These are phyloP conservation scores for Ganoderma boninense DNA, from an alignment of 1,284 basidiomycete species.

Conservation along the genomic window DNA sequence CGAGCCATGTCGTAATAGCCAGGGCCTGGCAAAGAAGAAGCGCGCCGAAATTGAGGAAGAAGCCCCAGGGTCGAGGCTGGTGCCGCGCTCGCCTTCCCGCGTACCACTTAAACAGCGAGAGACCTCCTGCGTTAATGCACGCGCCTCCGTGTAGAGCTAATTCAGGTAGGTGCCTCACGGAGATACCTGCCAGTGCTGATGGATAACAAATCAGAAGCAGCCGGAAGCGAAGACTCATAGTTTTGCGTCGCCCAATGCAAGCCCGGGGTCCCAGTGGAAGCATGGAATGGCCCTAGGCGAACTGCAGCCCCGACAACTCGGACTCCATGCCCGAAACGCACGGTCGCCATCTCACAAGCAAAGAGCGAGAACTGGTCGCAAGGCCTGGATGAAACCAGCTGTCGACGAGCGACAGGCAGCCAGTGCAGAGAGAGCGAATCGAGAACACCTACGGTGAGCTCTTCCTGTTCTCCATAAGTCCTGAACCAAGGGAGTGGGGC, in stretches of 20 bases:
- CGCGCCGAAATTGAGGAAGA: conserved; percentile 22
- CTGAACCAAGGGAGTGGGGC: background rate
- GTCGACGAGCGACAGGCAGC: background rate
- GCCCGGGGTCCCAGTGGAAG: background rate
- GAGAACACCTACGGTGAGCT: background rate
- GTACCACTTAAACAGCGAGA: conserved; percentile 23
- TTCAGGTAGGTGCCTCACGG: conserved; percentile 20
- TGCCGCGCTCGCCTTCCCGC: conserved; percentile 15
- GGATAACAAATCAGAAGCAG: conserved; percentile 1
- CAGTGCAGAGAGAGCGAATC: background rate
- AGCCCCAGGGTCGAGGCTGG: conserved; percentile 26
- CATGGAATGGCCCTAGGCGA: background rate
- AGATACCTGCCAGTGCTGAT: conserved; percentile 1
- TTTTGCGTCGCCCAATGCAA: background rate
- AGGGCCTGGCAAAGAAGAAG: conserved; percentile 10
- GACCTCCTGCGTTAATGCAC: conserved; percentile 18
- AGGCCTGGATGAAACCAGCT: background rate
- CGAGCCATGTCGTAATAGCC: conserved; percentile 26
- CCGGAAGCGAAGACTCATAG: background rate
- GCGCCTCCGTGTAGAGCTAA: conserved; percentile 8
- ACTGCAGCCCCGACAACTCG: background rate
- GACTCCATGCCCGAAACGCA: background rate
- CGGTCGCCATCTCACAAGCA: background rate
- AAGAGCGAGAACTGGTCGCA: background rate
- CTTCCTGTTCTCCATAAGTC: background rate